phyloP scores from a whole-genome alignment of 1,284 basidiomycete species.

The Stereum hirsutum region DNA sequence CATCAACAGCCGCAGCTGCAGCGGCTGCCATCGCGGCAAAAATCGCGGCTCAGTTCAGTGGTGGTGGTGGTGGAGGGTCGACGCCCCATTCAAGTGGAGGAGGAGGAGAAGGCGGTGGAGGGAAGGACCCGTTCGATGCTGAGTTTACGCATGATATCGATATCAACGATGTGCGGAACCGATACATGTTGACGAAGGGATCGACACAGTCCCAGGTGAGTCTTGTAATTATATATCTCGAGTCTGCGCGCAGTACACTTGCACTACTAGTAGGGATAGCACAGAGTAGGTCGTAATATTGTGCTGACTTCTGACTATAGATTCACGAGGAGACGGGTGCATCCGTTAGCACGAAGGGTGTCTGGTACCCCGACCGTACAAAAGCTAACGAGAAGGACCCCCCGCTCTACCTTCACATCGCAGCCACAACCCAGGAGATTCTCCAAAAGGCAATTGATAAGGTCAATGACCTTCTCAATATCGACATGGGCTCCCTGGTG shows the following conservation, averaged over 20 bases:
- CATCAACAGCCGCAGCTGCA: conserved; percentile 74
- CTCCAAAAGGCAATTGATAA: conserved; percentile 78
- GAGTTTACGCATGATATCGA: conserved; percentile 90
- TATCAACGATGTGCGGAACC: conserved; percentile 94
- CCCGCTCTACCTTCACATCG: conserved; percentile 90
- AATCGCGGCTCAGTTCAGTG: conserved; percentile 76
- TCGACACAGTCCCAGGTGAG: conserved; percentile 85
- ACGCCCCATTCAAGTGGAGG: too few species aligned
- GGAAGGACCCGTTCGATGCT: conserved; percentile 67
- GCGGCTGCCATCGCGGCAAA: conserved; percentile 86
- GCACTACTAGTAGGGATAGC: too few species aligned
- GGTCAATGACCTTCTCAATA: conserved; percentile 78
- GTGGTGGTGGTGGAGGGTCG: conserved; percentile 30
- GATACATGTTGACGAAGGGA: conserved; percentile 93
- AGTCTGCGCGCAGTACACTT: background rate
- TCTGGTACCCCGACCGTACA: conserved; percentile 88
- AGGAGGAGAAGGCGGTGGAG: too few species aligned
- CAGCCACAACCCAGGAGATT: conserved; percentile 73
- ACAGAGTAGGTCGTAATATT: too few species aligned
- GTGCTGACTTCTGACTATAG: conserved; percentile 37
- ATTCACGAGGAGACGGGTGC: conserved; percentile 88
- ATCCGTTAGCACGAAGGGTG: conserved; percentile 84
- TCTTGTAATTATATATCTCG: conserved; percentile 13
- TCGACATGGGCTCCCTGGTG: conserved; percentile 84
- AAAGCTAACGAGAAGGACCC: conserved; percentile 91